phyloP scores from a whole-genome alignment of 768 basidiomycete genomes.

The Harrya chromipes region DNA sequence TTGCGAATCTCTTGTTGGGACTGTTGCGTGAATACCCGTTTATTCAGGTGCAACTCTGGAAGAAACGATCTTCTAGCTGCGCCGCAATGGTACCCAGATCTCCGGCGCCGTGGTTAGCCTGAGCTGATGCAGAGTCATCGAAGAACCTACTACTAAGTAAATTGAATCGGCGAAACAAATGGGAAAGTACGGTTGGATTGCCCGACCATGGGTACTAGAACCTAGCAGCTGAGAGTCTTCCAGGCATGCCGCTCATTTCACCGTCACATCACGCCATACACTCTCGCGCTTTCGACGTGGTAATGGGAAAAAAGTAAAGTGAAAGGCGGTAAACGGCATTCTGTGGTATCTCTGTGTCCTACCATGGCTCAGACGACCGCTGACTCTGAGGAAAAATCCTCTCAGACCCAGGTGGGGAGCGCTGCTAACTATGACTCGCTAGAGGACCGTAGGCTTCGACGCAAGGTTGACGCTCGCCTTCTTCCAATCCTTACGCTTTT shows the following conservation, averaged over 20 bases:
- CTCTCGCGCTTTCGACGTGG: not conserved
- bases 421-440: not conserved
- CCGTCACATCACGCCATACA: conserved; percentile 6
- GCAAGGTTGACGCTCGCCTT: conserved; percentile 36
- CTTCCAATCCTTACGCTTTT: conserved; percentile 40
- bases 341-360: not conserved
- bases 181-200: too few species aligned
- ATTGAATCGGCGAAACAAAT: too few species aligned
- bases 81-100: conserved; percentile 54
- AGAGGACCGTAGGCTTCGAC: conserved; percentile 26
- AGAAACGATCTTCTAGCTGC: conserved; percentile 91
- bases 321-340: not conserved
- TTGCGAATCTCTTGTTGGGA: too few species aligned
- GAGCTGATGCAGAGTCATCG: conserved; percentile 44
- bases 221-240: conserved; percentile 34
- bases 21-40: too few species aligned
- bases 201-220: conserved; percentile 13
- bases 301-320: not conserved
- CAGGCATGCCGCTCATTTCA: not conserved
- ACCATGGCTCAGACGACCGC: not conserved
- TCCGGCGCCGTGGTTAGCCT: conserved; percentile 35
- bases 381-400: conserved; percentile 10
- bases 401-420: not conserved
- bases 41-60: too few species aligned
- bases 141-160: too few species aligned